Percentiles rank a stretch among this genome's conserved stretches.
These are phyloP conservation scores for Tetracladium maxilliforme DNA, from an alignment of 2,329 filamentous ascomycete genomes.

Conservation along the genomic window DNA sequence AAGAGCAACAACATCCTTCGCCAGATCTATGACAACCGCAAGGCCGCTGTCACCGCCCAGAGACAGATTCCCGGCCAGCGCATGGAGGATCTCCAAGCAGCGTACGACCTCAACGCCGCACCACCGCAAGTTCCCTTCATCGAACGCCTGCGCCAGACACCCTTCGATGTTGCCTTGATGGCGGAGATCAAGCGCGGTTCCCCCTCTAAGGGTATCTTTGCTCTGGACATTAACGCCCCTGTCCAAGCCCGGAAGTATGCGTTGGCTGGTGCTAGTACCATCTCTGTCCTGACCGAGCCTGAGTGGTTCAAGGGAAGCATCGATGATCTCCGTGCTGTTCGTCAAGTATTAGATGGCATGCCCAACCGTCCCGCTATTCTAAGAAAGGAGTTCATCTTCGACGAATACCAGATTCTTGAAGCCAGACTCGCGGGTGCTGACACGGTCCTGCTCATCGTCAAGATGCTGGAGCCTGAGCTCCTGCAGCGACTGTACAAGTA, in stretches of 20 bases:
- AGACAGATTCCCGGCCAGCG: conserved; percentile 77
- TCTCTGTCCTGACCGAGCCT: conserved; percentile 95
- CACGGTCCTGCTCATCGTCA: conserved; percentile 89
- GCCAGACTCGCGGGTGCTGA: conserved; percentile 86
- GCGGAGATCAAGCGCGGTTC: conserved; percentile 96
- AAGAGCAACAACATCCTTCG: conserved; percentile 81
- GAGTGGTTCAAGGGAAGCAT: conserved; percentile 99
- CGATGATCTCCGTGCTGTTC: conserved; percentile 76
- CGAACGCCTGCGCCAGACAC: conserved; percentile 63
- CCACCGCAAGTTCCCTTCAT: conserved; percentile 75
- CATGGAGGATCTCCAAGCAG: conserved; percentile 68
- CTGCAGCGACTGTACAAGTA: conserved; percentile 75
- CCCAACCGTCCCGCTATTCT: conserved; percentile 83
- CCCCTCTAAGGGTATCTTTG: conserved; percentile 90
- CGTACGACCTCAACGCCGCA: conserved; percentile 71
- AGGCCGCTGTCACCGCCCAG: conserved; percentile 60
- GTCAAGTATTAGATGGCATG: conserved; percentile 81
- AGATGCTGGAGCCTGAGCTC: conserved; percentile 74
- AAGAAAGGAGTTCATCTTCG: conserved; percentile 94
- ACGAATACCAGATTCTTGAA: conserved; percentile 96
- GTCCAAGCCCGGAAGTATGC: conserved; percentile 86
- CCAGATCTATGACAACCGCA: conserved; percentile 76
- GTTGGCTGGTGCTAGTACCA: conserved; percentile 85
- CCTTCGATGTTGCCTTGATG: conserved; percentile 84
- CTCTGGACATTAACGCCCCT: conserved; percentile 73